Base-by-base conservation (phyloP, 352 stramenopile genomes). In the Sclerospora graminicola region DNA sequence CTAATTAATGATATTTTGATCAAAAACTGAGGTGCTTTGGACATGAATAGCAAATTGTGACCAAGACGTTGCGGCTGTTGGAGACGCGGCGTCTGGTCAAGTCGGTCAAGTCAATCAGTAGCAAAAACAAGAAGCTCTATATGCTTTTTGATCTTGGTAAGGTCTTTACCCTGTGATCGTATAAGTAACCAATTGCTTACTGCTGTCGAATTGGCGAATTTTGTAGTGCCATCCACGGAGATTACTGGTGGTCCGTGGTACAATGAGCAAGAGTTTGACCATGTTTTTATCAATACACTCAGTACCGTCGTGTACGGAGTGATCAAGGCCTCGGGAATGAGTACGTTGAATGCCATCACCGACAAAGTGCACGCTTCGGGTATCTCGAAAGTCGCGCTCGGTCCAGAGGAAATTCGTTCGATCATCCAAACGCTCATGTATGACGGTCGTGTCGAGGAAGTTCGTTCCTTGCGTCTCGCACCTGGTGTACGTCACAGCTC, bases 41-140 rank as follows among this genome's bases (percentile, higher is more conserved):
- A 43, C 11, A 45, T 20, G 19, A 39, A 31, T 64, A 95, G 81
- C 84, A 97, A 61, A 95, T 96, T 47, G 76, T 99, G 42, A 98
- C 85, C 31, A 98, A 98, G 66, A 98, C 95, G 48, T 89, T 99
- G 60, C 97, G 98, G 56, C 66, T 96, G 55, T 64, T 99, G 19
- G 96, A 99, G 63, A 87, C 80, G 42, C 84, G 95, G 8, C 81
- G 87, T 54, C 69, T 99, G 4, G 95, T 99, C 69, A 99, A 99
- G 77, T 94, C 93, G 41, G 94, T 99, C 63, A 98, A 98, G 64
- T 97, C 91, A 7, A 97, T 99, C 31, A 97, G 87, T 34, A 97
- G 93, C 73, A 99, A 99, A 72, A 98, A 95, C 49, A 99, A 98
- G 72, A 99, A 98, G 62, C 69, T 99, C 1, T 99, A 99, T 70